Evolutionary conservation across 805 yeast species (phyloP).

Genomic region (Dipodascopsis uninucleata): DNA sequence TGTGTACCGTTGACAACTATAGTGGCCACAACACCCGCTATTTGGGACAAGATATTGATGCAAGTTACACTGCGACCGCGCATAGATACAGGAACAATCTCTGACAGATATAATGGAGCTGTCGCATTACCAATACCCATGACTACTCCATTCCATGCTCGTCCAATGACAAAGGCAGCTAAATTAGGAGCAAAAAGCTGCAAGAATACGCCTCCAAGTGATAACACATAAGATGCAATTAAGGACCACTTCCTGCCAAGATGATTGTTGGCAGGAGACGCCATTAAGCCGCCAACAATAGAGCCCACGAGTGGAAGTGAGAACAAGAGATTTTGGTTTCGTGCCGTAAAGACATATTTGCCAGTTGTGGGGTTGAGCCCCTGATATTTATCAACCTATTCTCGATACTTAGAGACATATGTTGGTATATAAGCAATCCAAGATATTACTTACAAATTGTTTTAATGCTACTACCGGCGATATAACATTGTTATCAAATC

Average conservation of each 20-base stretch:
- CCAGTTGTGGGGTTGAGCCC: constrained; percentile 5
- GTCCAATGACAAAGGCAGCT: constrained; percentile 7
- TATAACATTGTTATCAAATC: constrained; percentile 11
- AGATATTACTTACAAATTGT: constrained; percentile 3
- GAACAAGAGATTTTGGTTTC: constrained; percentile 9
- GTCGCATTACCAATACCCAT: constrained; percentile 9
- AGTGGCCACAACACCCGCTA: constrained; percentile 10
- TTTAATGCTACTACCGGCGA: constrained; percentile 8
- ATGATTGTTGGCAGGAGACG: constrained; percentile 2
- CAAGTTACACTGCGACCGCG: constrained; percentile 10
- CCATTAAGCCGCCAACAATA: constrained; percentile 7
- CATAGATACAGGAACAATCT: constrained; percentile 8
- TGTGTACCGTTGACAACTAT: constrained; percentile 7
- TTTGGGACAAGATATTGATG: constrained; percentile 3
- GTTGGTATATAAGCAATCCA: neutral
- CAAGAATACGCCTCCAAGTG: constrained; percentile 8
- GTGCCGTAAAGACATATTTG: constrained; percentile 8
- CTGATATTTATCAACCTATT: constrained; percentile 4
- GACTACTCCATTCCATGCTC: constrained; percentile 5
- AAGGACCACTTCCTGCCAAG: constrained; percentile 11
- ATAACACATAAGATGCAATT: constrained; percentile 1
- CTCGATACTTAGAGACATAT: neutral
- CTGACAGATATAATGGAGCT: constrained; percentile 10
- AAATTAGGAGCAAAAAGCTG: constrained; percentile 7
- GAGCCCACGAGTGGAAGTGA: constrained; percentile 8